Base-by-base conservation (phyloP, 805 yeast genomes). In the Ogataea minuta region DNA sequence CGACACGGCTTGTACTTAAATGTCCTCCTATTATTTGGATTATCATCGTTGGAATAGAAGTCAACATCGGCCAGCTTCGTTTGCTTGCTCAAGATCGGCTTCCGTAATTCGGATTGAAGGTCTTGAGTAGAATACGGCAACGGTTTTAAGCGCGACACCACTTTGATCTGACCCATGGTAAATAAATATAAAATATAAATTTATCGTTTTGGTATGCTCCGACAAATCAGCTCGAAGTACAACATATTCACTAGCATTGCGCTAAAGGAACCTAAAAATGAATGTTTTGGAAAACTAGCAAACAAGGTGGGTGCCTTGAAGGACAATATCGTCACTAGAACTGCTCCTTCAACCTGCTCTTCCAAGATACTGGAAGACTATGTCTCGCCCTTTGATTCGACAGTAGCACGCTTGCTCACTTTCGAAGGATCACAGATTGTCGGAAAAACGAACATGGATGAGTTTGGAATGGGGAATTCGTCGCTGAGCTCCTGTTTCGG, bases 391-490 rank as follows among this genome's bases (percentile, higher is more conserved):
- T 90, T 74, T 56, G 79, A 84, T 45, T 84, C 97, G 9, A 86
- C 96, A 0, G 84, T 81, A 2, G 77, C 77, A 0, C 49, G 60
- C 2, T 64, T 78, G 3, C 59, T 93, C n/a, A 59, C 70, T 7
- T 51, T 63, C 0, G 67, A 70, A 2, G 87, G 89, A 0, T 72
- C 75, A 11, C 46, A 55, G 0, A 55, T 79, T 5, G 66, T 81
- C 1, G 99, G 96, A 0, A 93, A 91, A 60, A 74, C 95, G 2
- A 93, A 91, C 52, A 68, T 93, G 76, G 99, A 93, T 64, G 97
- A 93, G 64, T 93, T 93, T 66, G 99, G 96, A 2, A 93, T 93
- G 99, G 99, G 99, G 9, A 80, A 86, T 9, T 72, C 80, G 1
- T 81, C 78, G 10, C 65, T 77, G 2, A 70, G 76, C 49, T 72